phyloP scores from a whole-genome alignment of 2,329 filamentous ascomycete species.

The Ophiosphaerella korrae region DNA sequence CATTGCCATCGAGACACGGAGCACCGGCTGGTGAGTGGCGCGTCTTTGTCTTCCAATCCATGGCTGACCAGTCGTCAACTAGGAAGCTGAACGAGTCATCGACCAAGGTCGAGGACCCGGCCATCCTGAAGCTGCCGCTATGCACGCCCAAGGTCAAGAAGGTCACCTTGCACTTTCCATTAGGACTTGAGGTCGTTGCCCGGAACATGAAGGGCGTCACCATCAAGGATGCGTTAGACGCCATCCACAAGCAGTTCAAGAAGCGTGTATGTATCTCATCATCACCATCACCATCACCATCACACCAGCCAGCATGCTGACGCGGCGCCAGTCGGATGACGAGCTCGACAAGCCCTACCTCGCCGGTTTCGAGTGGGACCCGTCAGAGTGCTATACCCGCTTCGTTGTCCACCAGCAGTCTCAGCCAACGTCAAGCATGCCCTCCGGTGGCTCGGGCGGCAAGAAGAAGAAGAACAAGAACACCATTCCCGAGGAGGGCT shows the following conservation, averaged over 20 bases:
- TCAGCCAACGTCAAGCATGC: conserved; percentile 49
- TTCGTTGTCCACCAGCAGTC: conserved; percentile 86
- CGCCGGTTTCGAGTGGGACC: conserved; percentile 95
- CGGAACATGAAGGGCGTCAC: conserved; percentile 93
- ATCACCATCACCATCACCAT: neutral
- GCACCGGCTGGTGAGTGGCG: conserved; percentile 77
- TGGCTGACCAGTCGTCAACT: conserved; percentile 20
- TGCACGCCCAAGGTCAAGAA: conserved; percentile 86
- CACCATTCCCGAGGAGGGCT: conserved; percentile 24
- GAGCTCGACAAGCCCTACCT: conserved; percentile 88
- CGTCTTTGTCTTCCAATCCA: neutral
- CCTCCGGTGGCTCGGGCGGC: conserved; percentile 52
- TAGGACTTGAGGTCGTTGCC: conserved; percentile 85
- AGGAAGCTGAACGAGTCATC: conserved; percentile 96
- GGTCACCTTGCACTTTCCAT: conserved; percentile 89
- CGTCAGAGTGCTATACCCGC: conserved; percentile 85
- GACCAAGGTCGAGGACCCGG: conserved; percentile 76
- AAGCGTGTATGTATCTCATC: conserved; percentile 73
- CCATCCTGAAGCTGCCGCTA: conserved; percentile 80
- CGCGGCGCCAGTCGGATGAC: conserved; percentile 69
- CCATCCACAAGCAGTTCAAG: conserved; percentile 95
- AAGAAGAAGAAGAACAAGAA: conserved; percentile 50
- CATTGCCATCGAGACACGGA: conserved; percentile 82
- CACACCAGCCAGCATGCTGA: conserved; percentile 19
- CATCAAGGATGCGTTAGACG: conserved; percentile 94